A percentile compares a stretch with the other conserved stretches of the same genome.
Conservation (phyloP, 495 filamentous ascomycete genomes). For the Trypethelium eluteriae region DNA sequence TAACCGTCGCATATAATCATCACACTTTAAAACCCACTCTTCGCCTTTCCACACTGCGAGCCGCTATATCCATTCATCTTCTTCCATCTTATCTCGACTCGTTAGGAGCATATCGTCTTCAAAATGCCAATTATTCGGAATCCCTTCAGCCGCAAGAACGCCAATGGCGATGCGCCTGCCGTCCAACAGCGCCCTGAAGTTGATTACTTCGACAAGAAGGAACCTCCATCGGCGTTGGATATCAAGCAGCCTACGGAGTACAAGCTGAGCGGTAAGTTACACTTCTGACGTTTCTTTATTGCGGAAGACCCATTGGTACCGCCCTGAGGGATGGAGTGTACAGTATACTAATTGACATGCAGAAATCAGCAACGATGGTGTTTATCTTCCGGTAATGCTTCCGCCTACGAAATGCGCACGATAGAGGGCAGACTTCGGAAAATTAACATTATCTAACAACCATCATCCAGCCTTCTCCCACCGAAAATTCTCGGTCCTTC, state of each 20-base stretch:
- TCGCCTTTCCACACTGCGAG: neutral
- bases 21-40: neutral
- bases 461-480: conserved; percentile 67
- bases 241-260: conserved; percentile 33
- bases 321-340: neutral
- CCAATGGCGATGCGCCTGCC: neutral
- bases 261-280: conserved; percentile 36
- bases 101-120: neutral
- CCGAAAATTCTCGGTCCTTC: conserved; percentile 67
- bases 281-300: neutral
- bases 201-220: conserved; percentile 26
- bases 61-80: neutral
- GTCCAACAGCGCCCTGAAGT: neutral
- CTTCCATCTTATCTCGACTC: conserved; percentile 1
- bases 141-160: conserved; percentile 8
- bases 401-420: conserved; percentile 14
- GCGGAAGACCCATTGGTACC: too few relatives aligned
- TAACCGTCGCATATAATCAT: conserved; percentile 6
- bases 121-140: conserved; percentile 1
- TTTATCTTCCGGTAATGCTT: conserved; percentile 78
- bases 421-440: conserved; percentile 10
- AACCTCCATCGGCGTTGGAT: conserved; percentile 1
- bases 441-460: neutral
- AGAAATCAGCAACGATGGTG: conserved; percentile 96
- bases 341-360: conserved; percentile 15